phyloP scores from a whole-genome alignment of 345 rosid species.

The Murraya koenigii region DNA sequence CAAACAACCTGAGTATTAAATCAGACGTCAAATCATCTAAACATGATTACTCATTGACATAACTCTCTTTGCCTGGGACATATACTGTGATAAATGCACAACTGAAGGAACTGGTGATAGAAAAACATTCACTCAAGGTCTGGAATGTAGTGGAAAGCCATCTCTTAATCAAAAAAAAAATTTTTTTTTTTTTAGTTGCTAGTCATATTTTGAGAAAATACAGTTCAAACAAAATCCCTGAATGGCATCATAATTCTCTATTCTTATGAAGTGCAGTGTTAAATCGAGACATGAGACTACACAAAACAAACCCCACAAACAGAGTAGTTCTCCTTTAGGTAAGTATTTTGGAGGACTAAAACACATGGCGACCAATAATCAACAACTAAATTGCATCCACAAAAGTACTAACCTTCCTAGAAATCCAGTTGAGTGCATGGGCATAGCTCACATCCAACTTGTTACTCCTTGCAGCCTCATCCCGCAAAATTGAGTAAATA shows the following conservation, averaged over 20 bases:
- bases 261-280: background rate
- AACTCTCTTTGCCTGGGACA: background rate
- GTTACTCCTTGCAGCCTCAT: conserved; percentile 90
- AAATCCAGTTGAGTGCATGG: conserved; percentile 94
- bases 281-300: background rate
- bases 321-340: background rate
- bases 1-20: background rate
- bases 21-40: background rate
- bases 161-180: background rate
- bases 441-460: conserved; percentile 79
- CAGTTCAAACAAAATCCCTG: background rate
- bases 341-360: background rate
- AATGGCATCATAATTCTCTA: background rate
- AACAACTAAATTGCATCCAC: background rate
- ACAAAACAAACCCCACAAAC: background rate
- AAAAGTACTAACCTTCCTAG: conserved; percentile 77
- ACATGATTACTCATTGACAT: background rate
- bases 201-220: background rate
- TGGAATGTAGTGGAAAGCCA: background rate
- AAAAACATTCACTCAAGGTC: background rate
- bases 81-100: background rate
- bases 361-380: background rate
- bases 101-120: background rate
- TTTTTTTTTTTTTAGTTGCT: too few relatives aligned
- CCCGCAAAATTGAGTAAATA: conserved; percentile 89